Base-by-base conservation (phyloP, 495 filamentous ascomycete species). In the Xylaria flabelliformis region DNA sequence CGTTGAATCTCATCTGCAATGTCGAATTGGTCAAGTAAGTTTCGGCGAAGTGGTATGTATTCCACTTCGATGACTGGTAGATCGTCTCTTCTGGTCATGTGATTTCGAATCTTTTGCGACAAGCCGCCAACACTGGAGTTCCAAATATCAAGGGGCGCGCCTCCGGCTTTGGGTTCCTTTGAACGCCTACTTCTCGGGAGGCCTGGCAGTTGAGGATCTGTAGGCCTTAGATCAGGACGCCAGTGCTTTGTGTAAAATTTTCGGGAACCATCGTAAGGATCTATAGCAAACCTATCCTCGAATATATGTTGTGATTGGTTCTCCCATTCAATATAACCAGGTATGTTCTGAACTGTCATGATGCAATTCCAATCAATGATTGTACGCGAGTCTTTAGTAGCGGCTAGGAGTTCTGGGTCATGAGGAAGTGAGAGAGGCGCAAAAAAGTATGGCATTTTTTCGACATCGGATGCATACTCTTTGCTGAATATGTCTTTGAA, bases 401-500 rank as follows among this genome's bases (percentile, higher is more conserved):
- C n/a, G 17, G 53, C 67, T 0, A 71, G 10, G 56, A 78, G 81
- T 69, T 77, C 72, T 36, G 74, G 78, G 32, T 71, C 58, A 39
- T 85, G 82, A 4, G 32, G 42, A 36, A 74, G 65, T 10, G n/a
- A 15, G 32, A 90, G 79, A 6, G 96, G 96, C 6, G 88, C 92
- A 51, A 98, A 79, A 87, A 95, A 98, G 80, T 97, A 99, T 0
- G 94, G 90, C 77, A 97, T 91, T 19, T 90, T 88, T 10, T 86
- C 82, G 0, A 83, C 64, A 39, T 91, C 84, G 0, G 85, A 75
- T 48, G 91, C 90, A 76, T 93, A 99, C 5, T 82, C 84, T 79
- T 99, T 99, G 73, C 93, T 94, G 80, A 97, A 99, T 0, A 98
- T 81, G 76, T 98, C 93, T n/a, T 88, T 83, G 76, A 95, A 97